Evolutionary conservation across 345 rosid species (phyloP).

Genomic region (Anastatica hierochuntica): DNA sequence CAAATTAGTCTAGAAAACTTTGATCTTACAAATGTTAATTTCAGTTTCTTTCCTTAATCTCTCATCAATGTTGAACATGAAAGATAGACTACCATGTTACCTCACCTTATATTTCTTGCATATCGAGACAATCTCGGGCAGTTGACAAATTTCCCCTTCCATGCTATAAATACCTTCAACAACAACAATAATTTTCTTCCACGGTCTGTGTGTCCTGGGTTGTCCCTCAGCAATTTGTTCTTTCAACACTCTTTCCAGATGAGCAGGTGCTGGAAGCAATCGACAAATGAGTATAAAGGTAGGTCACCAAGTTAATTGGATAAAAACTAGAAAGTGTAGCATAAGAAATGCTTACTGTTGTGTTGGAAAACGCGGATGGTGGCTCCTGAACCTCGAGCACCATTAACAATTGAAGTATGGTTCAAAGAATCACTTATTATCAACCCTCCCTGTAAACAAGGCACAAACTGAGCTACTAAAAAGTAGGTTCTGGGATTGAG

Average conservation of each 20-base stretch:
- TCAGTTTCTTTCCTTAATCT: background rate
- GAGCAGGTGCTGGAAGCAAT: constrained; percentile 62
- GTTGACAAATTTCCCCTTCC: constrained; percentile 90
- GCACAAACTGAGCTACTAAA: constrained; percentile 3
- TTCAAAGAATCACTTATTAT: constrained; percentile 90
- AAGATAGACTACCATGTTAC: background rate
- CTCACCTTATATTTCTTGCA: constrained; percentile 92
- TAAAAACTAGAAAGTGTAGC: background rate
- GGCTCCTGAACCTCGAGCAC: constrained; percentile 97
- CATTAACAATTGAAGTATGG: constrained; percentile 91
- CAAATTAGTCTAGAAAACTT: constrained; percentile 2
- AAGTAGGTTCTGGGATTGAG: background rate
- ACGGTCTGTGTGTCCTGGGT: constrained; percentile 86
- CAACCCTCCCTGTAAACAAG: constrained; percentile 59
- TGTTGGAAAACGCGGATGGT: constrained; percentile 89
- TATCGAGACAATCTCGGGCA: constrained; percentile 81
- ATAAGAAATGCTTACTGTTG: constrained; percentile 56
- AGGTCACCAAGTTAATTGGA: background rate
- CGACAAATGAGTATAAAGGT: constrained; percentile 1
- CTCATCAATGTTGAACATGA: background rate
- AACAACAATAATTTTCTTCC: constrained; percentile 87
- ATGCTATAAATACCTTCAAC: constrained; percentile 94
- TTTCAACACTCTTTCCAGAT: constrained; percentile 83
- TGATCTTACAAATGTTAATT: background rate
- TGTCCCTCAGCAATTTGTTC: constrained; percentile 94